phyloP scores from a whole-genome alignment of 1,284 basidiomycete genomes.

The Coniferiporia sulphurascens region DNA sequence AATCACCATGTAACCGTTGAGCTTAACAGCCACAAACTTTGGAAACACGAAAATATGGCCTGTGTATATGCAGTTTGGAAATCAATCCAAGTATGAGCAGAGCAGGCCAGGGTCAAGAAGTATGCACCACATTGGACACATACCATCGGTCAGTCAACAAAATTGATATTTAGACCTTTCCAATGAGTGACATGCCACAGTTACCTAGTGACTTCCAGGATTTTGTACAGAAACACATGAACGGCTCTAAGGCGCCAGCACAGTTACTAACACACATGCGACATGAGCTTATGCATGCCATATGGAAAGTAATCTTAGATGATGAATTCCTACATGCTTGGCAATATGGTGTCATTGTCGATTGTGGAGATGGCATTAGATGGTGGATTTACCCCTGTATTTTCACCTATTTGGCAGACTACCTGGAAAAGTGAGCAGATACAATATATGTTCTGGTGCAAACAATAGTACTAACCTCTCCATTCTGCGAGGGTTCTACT shows the following conservation, averaged over 20 bases:
- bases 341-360: constrained; percentile 27
- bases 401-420: constrained; percentile 32
- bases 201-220: constrained; percentile 22
- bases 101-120: neutral
- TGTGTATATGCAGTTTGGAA: constrained; percentile 30
- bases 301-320: constrained; percentile 28
- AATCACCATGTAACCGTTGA: too few relatives aligned
- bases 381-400: constrained; percentile 26
- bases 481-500: constrained; percentile 25
- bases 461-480: neutral
- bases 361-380: constrained; percentile 27
- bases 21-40: constrained; percentile 30
- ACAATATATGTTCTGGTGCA: neutral
- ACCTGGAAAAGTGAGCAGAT: constrained; percentile 31
- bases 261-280: constrained; percentile 26
- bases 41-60: constrained; percentile 31
- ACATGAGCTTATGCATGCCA: constrained; percentile 30
- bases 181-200: constrained; percentile 2
- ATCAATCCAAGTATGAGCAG: constrained; percentile 30
- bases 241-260: constrained; percentile 16
- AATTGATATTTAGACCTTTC: neutral
- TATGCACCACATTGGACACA: constrained; percentile 33
- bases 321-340: constrained; percentile 32
- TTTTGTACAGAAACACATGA: constrained; percentile 22
- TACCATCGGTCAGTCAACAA: constrained; percentile 27